A percentile compares a stretch with the other conserved stretches of the same genome.
phyloP scores from a whole-genome alignment of 2,329 filamentous ascomycete species.

The Colletotrichum sp. region DNA sequence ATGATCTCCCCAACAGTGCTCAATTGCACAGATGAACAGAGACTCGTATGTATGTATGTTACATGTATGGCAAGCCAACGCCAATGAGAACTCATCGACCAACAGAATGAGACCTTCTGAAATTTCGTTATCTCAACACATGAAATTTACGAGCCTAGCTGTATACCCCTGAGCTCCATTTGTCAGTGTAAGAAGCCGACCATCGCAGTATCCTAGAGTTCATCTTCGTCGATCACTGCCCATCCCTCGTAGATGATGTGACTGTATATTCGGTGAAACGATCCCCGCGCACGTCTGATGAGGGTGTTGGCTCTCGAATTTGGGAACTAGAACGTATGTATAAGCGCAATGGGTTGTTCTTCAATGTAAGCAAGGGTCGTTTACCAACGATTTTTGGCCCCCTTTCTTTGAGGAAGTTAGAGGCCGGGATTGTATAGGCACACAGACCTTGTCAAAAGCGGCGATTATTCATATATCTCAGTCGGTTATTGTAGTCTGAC shows the following conservation, averaged over 20 bases:
- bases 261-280: rapidly evolving
- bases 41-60: rapidly evolving
- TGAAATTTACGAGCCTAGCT: rapidly evolving
- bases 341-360: too few relatives aligned
- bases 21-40: not conserved
- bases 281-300: rapidly evolving
- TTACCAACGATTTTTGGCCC: too few relatives aligned
- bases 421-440: not conserved
- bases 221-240: not conserved
- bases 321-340: not conserved
- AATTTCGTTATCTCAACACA: not conserved
- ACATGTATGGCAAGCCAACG: too few relatives aligned
- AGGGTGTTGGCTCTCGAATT: rapidly evolving
- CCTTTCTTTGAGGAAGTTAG: too few relatives aligned
- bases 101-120: rapidly evolving
- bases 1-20: not conserved
- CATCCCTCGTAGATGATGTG: not conserved
- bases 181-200: not conserved
- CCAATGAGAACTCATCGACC: not conserved
- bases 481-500: rapidly evolving
- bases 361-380: too few relatives aligned
- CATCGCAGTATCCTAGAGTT: not conserved
- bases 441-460: rapidly evolving
- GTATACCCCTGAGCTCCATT: rapidly evolving
- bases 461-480: not conserved